Base-by-base conservation (phyloP, 257 asterid genomes). In the Cynanchum wilfordii region DNA sequence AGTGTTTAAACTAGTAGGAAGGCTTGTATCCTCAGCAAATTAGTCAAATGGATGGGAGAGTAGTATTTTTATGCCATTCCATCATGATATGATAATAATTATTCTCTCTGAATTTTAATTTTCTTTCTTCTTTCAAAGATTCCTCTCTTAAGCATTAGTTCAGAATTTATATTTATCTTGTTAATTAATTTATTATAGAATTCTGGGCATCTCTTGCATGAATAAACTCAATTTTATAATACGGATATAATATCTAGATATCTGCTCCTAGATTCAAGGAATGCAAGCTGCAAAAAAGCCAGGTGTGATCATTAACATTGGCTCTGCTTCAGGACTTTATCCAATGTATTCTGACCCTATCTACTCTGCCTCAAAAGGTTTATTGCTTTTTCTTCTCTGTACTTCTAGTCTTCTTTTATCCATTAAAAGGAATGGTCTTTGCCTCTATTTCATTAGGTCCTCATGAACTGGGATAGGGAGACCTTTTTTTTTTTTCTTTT, bases 331-430 rank as follows among this genome's bases (percentile, higher is more conserved):
- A 10, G 99, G 99, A 66, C 96, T 95, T 59, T 95, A 89, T 80
- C 98, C 99, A 60, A 84, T 92, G 96, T 80, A 71, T 75, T 50
- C 7, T 15, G 96, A 88, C 69, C 98, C 99, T 79, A 85, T 90
- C 65, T 95, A 95, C 83, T 87, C 99, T 74, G 96, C 87, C 73
- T 40, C 97, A 49, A 95, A 91, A 90, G 99, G 99, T 94, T 66
- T 69, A 85, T 79, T 69, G 64, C 58, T 71, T 79, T 69, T 65
- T 58, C 55, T 54, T 8, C 12, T 45, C 16, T 29, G 65, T 36
- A n/a, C 17, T 49, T 12, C 42, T 30, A 33, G 7, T 51, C 36
- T 36, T 38, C 67, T 77, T 36, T 69, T 55, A 45, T 56, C 71
- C 50, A 17, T 4, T 2, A 3, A 33, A 63, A 33, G 9, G 19